phyloP scores from a whole-genome alignment of 441 rosid species.

The Flueggea neowawraea region DNA sequence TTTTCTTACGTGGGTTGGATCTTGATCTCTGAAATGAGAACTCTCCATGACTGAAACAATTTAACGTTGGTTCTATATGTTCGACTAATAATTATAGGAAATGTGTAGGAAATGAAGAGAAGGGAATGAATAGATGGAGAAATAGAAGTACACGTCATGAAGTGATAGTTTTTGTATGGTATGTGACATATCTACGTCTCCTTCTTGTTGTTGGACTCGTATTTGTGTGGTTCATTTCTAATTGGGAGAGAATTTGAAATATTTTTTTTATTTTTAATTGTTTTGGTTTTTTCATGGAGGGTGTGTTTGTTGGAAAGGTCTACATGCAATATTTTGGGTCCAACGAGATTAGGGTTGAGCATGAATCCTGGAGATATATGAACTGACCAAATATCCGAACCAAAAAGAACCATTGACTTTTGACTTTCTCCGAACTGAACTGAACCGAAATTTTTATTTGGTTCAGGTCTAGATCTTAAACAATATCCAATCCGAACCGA shows the following conservation, averaged over 20 bases:
- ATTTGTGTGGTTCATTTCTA: conserved; percentile 31
- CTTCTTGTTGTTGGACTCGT: neutral
- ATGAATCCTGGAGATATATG: too few species aligned
- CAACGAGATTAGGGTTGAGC: too few species aligned
- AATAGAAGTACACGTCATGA: conserved; percentile 32
- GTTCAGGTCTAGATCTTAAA: too few species aligned
- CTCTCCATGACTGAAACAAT: conserved; percentile 14
- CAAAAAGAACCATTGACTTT: too few species aligned
- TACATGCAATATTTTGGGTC: too few species aligned
- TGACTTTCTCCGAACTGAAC: too few species aligned
- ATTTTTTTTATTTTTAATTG: neutral
- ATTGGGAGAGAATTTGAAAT: neutral
- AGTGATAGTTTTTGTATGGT: conserved; percentile 34
- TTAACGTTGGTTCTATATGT: neutral
- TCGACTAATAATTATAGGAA: too few species aligned
- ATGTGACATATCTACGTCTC: conserved; percentile 34
- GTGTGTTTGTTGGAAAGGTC: too few species aligned
- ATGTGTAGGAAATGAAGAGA: neutral
- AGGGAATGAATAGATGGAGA: conserved; percentile 21
- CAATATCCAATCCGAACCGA: too few species aligned
- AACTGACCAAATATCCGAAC: too few species aligned
- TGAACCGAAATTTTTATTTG: too few species aligned
- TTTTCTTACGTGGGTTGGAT: conserved; percentile 9
- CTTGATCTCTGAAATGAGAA: conserved; percentile 14
- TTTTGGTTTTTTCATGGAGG: too few species aligned